Evolutionary conservation across 2,329 filamentous ascomycete species (phyloP).

Genomic region (Botryotinia narcissicola): DNA sequence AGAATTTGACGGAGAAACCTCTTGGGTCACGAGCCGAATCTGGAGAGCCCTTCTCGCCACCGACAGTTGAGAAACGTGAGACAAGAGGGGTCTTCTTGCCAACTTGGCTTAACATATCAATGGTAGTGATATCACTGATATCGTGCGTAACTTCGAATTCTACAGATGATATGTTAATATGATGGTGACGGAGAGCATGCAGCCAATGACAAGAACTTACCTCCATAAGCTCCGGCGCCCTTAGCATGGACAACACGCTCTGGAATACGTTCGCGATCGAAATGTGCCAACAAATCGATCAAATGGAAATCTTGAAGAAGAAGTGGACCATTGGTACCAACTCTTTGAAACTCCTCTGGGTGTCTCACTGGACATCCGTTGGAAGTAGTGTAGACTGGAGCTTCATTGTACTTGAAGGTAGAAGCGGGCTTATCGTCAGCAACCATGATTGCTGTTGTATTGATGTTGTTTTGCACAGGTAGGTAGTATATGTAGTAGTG

Average conservation of each 20-base stretch:
- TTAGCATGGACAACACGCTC: constrained; percentile 59
- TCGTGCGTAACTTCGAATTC: constrained; percentile 38
- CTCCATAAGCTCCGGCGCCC: constrained; percentile 38
- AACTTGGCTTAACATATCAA: constrained; percentile 47
- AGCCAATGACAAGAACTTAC: constrained; percentile 19
- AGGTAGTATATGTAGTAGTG: background rate
- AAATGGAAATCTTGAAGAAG: constrained; percentile 64
- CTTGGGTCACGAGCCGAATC: constrained; percentile 66
- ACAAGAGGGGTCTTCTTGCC: constrained; percentile 69
- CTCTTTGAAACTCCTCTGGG: constrained; percentile 51
- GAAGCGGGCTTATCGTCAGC: constrained; percentile 45
- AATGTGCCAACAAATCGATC: constrained; percentile 58
- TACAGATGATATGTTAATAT: constrained; percentile 23
- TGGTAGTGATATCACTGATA: constrained; percentile 31
- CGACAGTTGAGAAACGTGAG: constrained; percentile 69
- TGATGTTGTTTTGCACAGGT: background rate
- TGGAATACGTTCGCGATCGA: constrained; percentile 52
- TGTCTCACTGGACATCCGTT: constrained; percentile 58
- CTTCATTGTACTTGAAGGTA: constrained; percentile 55
- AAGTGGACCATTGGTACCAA: constrained; percentile 56
- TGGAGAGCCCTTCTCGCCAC: constrained; percentile 65
- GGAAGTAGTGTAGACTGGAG: constrained; percentile 57
- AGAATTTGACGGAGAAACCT: constrained; percentile 69
- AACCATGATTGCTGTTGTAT: constrained; percentile 41
- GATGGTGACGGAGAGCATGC: background rate